phyloP scores from a whole-genome alignment of 495 filamentous ascomycete species.

The Penicillium pulvis region DNA sequence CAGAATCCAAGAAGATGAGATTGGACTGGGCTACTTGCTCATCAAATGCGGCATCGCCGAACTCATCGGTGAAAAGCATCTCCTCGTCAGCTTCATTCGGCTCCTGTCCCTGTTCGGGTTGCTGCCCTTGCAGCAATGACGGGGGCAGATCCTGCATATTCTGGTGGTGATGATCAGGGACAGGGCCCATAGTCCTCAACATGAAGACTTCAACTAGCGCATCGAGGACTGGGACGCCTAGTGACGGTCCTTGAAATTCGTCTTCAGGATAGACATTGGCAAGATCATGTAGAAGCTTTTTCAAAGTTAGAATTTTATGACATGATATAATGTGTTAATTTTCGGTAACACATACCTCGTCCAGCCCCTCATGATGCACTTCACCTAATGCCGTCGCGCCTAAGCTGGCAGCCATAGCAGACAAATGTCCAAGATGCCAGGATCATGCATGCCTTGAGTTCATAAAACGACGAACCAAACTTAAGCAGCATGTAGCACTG shows the following conservation, averaged over 20 bases:
- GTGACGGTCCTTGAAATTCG: constrained; percentile 11
- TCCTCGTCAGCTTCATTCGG: constrained; percentile 15
- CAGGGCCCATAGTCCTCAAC: constrained; percentile 14
- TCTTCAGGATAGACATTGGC: constrained; percentile 26
- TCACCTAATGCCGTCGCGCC: constrained; percentile 67
- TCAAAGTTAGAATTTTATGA: constrained; percentile 4
- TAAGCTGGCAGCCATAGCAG: constrained; percentile 40
- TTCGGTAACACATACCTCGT: constrained; percentile 59
- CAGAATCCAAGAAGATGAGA: constrained; percentile 15
- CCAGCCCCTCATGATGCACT: constrained; percentile 62
- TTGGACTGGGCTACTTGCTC: constrained; percentile 9
- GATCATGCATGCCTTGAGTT: constrained; percentile 17
- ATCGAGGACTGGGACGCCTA: constrained; percentile 53
- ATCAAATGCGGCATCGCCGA: not conserved
- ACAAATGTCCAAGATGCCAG: constrained; percentile 14
- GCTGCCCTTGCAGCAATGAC: not conserved
- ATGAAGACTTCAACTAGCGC: constrained; percentile 49
- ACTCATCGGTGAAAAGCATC: constrained; percentile 16
- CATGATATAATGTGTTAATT: no score
- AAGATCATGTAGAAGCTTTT: constrained; percentile 52
- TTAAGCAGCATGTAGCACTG: not conserved
- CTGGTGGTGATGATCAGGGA: constrained; percentile 4
- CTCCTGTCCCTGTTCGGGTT: not conserved
- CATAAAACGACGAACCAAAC: not conserved
- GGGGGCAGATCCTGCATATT: constrained; percentile 3